Evolutionary conservation across 257 asterid species (phyloP).

Genomic region (Nicotiana tomentosiformis): DNA sequence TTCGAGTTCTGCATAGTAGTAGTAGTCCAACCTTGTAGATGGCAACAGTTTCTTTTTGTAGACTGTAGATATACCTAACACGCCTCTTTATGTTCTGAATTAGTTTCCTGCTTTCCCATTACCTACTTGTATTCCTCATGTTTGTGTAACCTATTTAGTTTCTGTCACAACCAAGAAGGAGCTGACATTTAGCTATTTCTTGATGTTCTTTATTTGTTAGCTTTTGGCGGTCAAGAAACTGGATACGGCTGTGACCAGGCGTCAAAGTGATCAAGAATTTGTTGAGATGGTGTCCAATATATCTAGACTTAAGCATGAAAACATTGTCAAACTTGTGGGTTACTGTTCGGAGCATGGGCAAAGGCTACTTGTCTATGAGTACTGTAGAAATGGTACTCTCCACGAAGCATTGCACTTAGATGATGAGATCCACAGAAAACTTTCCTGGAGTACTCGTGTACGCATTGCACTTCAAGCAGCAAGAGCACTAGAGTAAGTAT

Average conservation of each 20-base stretch:
- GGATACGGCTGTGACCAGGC: slow-evolving; percentile 40
- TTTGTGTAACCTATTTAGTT: background rate
- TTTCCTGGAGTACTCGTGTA: slow-evolving; percentile 83
- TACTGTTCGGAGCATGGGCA: slow-evolving; percentile 88
- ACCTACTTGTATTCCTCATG: background rate
- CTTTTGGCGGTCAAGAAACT: slow-evolving; percentile 81
- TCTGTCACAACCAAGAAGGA: background rate
- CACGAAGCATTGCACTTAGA: slow-evolving; percentile 75
- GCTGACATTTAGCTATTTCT: background rate
- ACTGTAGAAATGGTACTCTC: slow-evolving; percentile 68
- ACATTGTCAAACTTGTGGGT: slow-evolving; percentile 66
- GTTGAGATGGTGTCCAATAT: slow-evolving; percentile 59
- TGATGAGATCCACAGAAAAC: slow-evolving; percentile 54
- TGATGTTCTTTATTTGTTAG: slow-evolving; percentile 28
- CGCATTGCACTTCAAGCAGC: slow-evolving; percentile 90
- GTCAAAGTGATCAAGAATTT: slow-evolving; percentile 55
- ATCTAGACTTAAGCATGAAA: slow-evolving; percentile 54
- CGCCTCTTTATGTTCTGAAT: background rate
- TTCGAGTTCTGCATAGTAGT: background rate
- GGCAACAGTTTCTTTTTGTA: background rate
- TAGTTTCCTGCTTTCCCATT: background rate
- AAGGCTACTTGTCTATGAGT: slow-evolving; percentile 61
- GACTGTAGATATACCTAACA: background rate
- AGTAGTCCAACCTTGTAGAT: background rate
- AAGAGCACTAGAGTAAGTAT: slow-evolving; percentile 74